phyloP scores from a whole-genome alignment of 2,329 filamentous ascomycete species.

The Juglanconis oblonga region DNA sequence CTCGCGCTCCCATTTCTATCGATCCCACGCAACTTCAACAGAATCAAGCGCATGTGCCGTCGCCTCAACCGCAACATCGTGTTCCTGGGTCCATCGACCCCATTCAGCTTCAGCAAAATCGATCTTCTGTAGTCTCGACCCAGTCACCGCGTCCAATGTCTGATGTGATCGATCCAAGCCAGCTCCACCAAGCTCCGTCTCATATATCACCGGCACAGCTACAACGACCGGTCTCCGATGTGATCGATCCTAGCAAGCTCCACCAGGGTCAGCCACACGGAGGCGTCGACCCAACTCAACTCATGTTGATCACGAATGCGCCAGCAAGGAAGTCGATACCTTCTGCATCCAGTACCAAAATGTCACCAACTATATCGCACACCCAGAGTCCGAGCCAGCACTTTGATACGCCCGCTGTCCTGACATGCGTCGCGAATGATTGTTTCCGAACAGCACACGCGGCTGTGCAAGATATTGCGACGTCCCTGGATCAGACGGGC shows the following conservation, averaged over 20 bases:
- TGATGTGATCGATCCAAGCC: slow-evolving; percentile 2
- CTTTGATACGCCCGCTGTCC: slow-evolving; percentile 53
- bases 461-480: slow-evolving; percentile 47
- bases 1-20: neutral
- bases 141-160: neutral
- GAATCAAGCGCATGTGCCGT: neutral
- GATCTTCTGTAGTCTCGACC: neutral
- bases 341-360: slow-evolving; percentile 28
- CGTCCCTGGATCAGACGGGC: slow-evolving; percentile 46
- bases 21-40: neutral
- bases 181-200: neutral
- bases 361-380: slow-evolving; percentile 13
- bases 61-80: neutral
- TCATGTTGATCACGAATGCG: slow-evolving; percentile 15
- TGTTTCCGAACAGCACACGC: slow-evolving; percentile 66
- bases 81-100: neutral
- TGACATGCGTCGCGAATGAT: slow-evolving; percentile 73
- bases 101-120: neutral
- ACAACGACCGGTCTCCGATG: neutral
- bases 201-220: slow-evolving; percentile 3
- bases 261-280: slow-evolving; percentile 1
- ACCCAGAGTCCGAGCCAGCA: slow-evolving; percentile 32
- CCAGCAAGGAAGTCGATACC: slow-evolving; percentile 21
- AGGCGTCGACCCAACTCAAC: slow-evolving; percentile 16
- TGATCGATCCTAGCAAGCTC: slow-evolving; percentile 3